Evolutionary conservation across 2,329 filamentous ascomycete species (phyloP).

Genomic region (Epicoccum sorghinum): DNA sequence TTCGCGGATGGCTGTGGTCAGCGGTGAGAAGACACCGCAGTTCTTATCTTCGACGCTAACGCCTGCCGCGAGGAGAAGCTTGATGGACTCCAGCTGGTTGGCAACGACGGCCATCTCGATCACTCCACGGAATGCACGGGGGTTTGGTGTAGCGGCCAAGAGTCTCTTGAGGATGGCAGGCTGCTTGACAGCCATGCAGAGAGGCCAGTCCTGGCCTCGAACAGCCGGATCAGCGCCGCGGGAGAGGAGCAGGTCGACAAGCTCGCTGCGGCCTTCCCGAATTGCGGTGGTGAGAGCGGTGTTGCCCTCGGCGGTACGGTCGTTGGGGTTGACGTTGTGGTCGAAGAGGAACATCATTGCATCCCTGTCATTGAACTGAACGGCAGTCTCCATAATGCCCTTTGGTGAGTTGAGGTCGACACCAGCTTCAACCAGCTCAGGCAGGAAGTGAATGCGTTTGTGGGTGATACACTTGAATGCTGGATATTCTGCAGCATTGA

Average conservation of each 20-base stretch:
- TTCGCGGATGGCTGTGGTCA: conserved; percentile 72
- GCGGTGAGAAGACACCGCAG: conserved; percentile 72
- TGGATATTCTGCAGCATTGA: conserved; percentile 67
- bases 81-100: conserved; percentile 70
- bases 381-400: conserved; percentile 70
- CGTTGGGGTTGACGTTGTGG: conserved; percentile 65
- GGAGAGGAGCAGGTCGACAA: conserved; percentile 64
- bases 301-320: conserved; percentile 62
- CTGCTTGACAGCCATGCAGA: conserved; percentile 70
- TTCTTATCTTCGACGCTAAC: conserved; percentile 74
- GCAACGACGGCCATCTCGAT: conserved; percentile 72
- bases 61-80: conserved; percentile 67
- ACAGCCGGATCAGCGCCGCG: conserved; percentile 67
- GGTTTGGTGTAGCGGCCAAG: conserved; percentile 61
- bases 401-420: conserved; percentile 65
- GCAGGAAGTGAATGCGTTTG: conserved; percentile 65
- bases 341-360: conserved; percentile 67
- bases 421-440: conserved; percentile 63
- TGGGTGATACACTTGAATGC: conserved; percentile 73
- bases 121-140: conserved; percentile 68
- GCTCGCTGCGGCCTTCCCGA: conserved; percentile 62
- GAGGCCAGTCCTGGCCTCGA: conserved; percentile 72
- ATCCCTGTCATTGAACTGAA: conserved; percentile 66
- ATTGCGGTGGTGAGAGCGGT: conserved; percentile 72
- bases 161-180: conserved; percentile 66